These are phyloP conservation scores for Pneumocystis jirovecii DNA, from an alignment of 1,139 yeast genomes.

Conservation along the genomic window DNA sequence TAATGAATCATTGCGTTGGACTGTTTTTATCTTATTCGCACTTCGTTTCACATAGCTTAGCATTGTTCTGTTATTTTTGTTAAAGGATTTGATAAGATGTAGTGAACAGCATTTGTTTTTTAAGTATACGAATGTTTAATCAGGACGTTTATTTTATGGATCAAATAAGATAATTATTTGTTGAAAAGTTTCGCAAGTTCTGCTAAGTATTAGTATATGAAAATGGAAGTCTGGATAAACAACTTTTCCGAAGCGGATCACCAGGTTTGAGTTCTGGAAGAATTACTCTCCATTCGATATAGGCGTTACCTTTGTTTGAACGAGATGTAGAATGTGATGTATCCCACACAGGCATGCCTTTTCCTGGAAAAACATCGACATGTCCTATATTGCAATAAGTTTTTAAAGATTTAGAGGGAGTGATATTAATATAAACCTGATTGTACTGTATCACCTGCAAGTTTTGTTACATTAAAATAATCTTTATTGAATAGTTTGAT, in stretches of 20 bases:
- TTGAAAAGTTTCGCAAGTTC: neutral
- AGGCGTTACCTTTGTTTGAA: neutral
- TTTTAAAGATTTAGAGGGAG: neutral
- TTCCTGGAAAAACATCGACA: slow-evolving; percentile 50
- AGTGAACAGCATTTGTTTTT: no score
- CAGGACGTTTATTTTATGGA: neutral
- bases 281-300: slow-evolving; percentile 3
- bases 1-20: no score
- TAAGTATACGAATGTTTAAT: neutral
- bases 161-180: neutral
- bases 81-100: no score
- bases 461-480: slow-evolving; percentile 36
- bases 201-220: neutral
- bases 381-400: slow-evolving; percentile 23
- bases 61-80: no score
- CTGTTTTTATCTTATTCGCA: no score
- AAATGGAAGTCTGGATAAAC: neutral
- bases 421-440: slow-evolving; percentile 30
- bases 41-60: no score
- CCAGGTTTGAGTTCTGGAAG: slow-evolving; percentile 1
- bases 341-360: slow-evolving; percentile 66
- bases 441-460: slow-evolving; percentile 35
- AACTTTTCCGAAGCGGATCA: slow-evolving; percentile 33
- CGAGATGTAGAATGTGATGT: neutral
- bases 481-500: slow-evolving; percentile 53